Evolutionary conservation across 1,284 basidiomycete species (phyloP).

Genomic region (Afroboletus lepidellus): DNA sequence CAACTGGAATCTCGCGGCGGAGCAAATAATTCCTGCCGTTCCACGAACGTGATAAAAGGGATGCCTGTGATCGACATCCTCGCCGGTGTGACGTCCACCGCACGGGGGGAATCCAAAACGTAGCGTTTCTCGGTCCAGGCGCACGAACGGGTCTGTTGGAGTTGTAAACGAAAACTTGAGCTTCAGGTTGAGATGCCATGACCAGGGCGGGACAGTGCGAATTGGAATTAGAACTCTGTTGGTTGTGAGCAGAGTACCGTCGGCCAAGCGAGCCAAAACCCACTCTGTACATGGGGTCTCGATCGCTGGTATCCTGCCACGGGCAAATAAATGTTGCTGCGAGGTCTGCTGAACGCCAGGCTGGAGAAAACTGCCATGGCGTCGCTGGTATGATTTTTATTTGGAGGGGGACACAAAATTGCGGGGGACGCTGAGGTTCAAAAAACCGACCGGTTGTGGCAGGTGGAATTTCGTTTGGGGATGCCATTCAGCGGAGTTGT

Average conservation of each 20-base stretch:
- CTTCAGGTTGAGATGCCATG: background rate
- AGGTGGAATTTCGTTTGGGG: conserved; percentile 14
- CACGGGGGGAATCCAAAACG: background rate
- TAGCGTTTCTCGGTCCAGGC: background rate
- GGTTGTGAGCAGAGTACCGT: background rate
- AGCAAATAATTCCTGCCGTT: background rate
- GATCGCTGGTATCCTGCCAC: background rate
- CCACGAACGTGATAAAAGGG: conserved; percentile 7
- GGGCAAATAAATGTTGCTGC: background rate
- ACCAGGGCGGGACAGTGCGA: background rate
- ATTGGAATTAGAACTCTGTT: conserved; percentile 13
- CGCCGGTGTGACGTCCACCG: background rate
- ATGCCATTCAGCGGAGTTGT: conserved; percentile 23
- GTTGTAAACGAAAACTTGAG: background rate
- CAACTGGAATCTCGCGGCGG: background rate
- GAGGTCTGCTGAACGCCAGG: background rate
- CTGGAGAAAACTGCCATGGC: background rate
- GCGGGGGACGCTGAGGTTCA: conserved; percentile 10
- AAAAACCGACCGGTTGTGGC: conserved; percentile 14
- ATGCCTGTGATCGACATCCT: background rate
- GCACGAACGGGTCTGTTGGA: no score
- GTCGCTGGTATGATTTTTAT: background rate
- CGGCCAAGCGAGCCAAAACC: background rate
- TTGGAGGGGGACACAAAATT: background rate
- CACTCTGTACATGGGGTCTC: background rate